Evolutionary conservation across 495 filamentous ascomycete genomes (phyloP).

Genomic region (Aspergillus bridgeri): DNA sequence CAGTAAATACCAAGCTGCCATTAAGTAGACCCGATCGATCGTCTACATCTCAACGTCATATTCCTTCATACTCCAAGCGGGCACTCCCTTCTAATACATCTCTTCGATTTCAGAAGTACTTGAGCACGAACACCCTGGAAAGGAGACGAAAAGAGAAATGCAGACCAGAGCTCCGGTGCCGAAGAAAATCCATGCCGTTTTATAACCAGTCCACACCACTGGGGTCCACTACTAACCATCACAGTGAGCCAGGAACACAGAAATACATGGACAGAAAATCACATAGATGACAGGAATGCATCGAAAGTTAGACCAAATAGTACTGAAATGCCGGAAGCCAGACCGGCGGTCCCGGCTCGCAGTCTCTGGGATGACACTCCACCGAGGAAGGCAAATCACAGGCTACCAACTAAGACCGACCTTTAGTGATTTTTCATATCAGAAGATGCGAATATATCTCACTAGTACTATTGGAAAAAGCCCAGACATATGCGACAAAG

Average conservation of each 20-base stretch:
- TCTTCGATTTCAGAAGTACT: not conserved
- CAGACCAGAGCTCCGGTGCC: not conserved
- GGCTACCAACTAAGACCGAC: not conserved
- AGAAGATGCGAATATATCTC: not conserved
- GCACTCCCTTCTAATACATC: not conserved
- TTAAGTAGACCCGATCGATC: not conserved
- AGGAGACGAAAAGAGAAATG: not conserved
- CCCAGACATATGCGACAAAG: not conserved
- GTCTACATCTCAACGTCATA: not conserved
- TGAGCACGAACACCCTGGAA: not conserved
- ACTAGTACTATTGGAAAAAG: not conserved
- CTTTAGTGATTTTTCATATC: not conserved
- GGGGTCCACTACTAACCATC: not conserved
- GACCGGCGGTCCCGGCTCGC: not conserved
- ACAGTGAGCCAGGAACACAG: not conserved
- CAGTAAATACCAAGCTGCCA: not conserved
- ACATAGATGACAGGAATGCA: not conserved
- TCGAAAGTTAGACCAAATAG: not conserved
- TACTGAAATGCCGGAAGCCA: not conserved
- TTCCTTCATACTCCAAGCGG: not conserved
- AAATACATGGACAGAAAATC: not conserved
- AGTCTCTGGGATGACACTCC: not conserved
- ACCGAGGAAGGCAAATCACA: not conserved
- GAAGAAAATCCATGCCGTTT: not conserved
- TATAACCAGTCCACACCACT: not conserved